These are phyloP conservation scores for Rosa multiflora DNA, from an alignment of 306 rosid genomes.

Conservation along the genomic window DNA sequence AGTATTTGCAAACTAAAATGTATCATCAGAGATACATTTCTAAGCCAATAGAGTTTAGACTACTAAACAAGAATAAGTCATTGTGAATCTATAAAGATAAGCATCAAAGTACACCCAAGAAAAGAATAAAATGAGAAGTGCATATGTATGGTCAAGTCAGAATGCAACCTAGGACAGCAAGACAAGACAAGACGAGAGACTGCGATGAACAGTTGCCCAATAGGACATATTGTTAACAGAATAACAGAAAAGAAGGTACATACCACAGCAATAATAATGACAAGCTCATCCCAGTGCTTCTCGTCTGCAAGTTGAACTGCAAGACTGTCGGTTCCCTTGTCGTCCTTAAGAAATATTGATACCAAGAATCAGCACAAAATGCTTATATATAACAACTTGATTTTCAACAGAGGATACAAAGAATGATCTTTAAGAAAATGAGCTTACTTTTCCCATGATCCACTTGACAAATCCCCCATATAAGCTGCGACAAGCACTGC, in stretches of 20 bases:
- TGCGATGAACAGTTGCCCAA: conserved; percentile 7
- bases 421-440: not conserved
- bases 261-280: conserved; percentile 92
- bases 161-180: not conserved
- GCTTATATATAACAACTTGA: conserved; percentile 9
- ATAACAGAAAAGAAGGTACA: conserved; percentile 19
- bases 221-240: conserved; percentile 22
- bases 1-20: not conserved
- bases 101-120: too few relatives aligned
- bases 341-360: conserved; percentile 54
- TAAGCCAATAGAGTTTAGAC: not conserved
- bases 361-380: conserved; percentile 30
- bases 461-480: conserved; percentile 99
- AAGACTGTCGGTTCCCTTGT: conserved; percentile 85
- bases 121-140: too few relatives aligned
- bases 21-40: not conserved
- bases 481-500: conserved; percentile 99
- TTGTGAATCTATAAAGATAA: too few relatives aligned
- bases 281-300: conserved; percentile 97
- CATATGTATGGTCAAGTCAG: not conserved
- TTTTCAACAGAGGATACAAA: conserved; percentile 1
- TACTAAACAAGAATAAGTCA: not conserved
- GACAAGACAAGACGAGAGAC: not conserved
- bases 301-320: conserved; percentile 94
- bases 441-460: conserved; percentile 93